Base-by-base conservation (phyloP, 805 yeast species). In the Yamadazyma phyllophila region DNA sequence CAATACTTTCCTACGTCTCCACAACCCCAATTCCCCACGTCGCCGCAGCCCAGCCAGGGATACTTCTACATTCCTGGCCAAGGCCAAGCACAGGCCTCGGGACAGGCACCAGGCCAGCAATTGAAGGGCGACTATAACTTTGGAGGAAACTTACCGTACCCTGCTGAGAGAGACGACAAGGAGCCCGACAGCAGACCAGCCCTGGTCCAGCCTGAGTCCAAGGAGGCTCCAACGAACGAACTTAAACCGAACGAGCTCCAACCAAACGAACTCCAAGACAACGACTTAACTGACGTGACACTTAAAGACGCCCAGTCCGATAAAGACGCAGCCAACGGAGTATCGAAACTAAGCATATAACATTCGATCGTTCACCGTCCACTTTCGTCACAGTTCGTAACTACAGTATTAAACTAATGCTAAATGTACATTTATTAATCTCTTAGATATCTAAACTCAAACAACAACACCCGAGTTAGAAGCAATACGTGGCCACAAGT, bases 391-490 rank as follows among this genome's bases (percentile, higher is more conserved):
- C n/a, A n/a, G n/a, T 29, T 29, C 16, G 14, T 27, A 38, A 24
- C 14, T 8, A 14, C 13, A 36, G 26, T 36, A 20, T 36, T 24
- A 38, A 32, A 42, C 41, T 45, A 48, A 45, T 42, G 45, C 49
- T 41, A 48, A 43, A 40, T 44, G 40, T 44, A 44, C 47, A 44
- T 44, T 44, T 39, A 44, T 34, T 44, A 31, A 44, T 39, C 26
- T 26, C 16, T 26, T 42, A 20, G 2, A 29, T 9, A 10, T 15
- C 24, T 29, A 33, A 15, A 29, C 39, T 83, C 91, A 94, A 76
- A 91, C 99, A 77, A 94, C 99, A 76, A 94, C 99, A 89, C 99
- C 99, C 67, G 99, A 94, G 92, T 89, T 89, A 65, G 97, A 90
- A 72, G 99, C 98, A 82, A 94, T 94, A 83, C 99, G 89, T 77